Evolutionary conservation across 306 rosid species (phyloP), one percentile per base, ranked within the genome.

Genomic region (Vigna trinervia): DNA sequence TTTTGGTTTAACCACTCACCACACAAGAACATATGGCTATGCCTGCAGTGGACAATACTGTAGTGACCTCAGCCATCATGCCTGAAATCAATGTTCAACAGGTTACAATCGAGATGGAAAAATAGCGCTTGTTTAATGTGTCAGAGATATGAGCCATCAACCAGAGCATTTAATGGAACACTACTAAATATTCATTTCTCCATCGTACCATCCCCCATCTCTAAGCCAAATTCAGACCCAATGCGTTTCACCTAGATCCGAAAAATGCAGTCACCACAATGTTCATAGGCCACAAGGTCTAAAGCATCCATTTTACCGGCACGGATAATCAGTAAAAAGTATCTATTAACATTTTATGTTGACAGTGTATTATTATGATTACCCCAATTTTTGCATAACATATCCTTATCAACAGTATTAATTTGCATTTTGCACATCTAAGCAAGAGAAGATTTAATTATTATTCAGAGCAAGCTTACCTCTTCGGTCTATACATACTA

Each of bases 21-120:
- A 87, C 90, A 81, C 99, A 96, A 78, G 99, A 92, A 87, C 91
- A 88, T 82, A 96, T 84, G 68, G 89, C 41, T 69, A 96, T 78
- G 86, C 92, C 97, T 64, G 94, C 90, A 62, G 90, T 82, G 73
- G 98, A 89, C 90, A 96, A 74, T 71, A 87, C 90, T 30, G 94
- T 86, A 43, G 98, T 92, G 52, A 92, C 96, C 87, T 96, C 96
- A 53, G 89, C 97, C 90, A 96, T 87, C 88, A 96, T 91, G 84
- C 99, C 99, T 96, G 90, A 81, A 82, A 90, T 63, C 28, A 76
- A 77, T 58, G 53, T 73, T 71, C 63, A 51, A 53, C 52, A 41
- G 51, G 77, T 81, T 64, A 78, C 60, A 71, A 79, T 36, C 77
- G 70, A 75, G 53, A 71, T 12, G 32, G 56, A 52, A 28, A 76